A percentile compares a stretch with the other conserved stretches of the same genome.
Evolutionary conservation across 1,284 basidiomycete species (phyloP).

Genomic region (Moniliophthora roreri): DNA sequence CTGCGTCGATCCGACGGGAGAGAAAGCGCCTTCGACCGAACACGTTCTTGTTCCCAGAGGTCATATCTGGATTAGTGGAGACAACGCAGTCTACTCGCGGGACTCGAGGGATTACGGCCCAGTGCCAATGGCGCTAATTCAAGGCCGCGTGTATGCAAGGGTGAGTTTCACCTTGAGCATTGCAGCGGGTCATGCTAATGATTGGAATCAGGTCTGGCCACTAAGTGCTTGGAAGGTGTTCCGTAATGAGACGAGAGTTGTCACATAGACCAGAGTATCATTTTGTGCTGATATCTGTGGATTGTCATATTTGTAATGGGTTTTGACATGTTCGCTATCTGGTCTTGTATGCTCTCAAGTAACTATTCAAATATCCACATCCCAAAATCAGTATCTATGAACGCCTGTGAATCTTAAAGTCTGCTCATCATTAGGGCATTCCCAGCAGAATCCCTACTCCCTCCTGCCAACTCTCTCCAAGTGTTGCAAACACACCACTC

Average conservation of each 20-base stretch:
- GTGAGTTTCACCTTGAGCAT: slow-evolving; percentile 40
- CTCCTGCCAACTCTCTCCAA: no score
- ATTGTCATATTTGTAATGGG: background rate
- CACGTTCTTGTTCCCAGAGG: slow-evolving; percentile 79
- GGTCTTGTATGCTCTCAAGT: no score
- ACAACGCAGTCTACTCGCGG: slow-evolving; percentile 82
- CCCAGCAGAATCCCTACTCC: no score
- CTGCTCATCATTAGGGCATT: no score
- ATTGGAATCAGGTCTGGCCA: slow-evolving; percentile 52
- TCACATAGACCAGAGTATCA: slow-evolving; percentile 33
- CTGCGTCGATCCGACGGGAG: slow-evolving; percentile 83
- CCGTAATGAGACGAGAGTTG: slow-evolving; percentile 42
- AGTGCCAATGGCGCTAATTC: slow-evolving; percentile 81
- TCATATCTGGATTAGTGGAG: slow-evolving; percentile 92
- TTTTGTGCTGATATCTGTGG: background rate
- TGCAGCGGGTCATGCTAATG: slow-evolving; percentile 2
- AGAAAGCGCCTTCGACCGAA: slow-evolving; percentile 56
- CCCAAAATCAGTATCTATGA: no score
- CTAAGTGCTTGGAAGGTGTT: slow-evolving; percentile 46
- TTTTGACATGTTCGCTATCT: no score
- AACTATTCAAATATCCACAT: no score
- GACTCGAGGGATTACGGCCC: slow-evolving; percentile 94
- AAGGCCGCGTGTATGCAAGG: slow-evolving; percentile 75
- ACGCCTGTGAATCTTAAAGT: no score
- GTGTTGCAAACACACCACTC: no score